Evolutionary conservation across 2,329 filamentous ascomycete genomes (phyloP), one percentile per base, ranked within the genome.

Genomic region (Reticulascus tulasneorum): DNA sequence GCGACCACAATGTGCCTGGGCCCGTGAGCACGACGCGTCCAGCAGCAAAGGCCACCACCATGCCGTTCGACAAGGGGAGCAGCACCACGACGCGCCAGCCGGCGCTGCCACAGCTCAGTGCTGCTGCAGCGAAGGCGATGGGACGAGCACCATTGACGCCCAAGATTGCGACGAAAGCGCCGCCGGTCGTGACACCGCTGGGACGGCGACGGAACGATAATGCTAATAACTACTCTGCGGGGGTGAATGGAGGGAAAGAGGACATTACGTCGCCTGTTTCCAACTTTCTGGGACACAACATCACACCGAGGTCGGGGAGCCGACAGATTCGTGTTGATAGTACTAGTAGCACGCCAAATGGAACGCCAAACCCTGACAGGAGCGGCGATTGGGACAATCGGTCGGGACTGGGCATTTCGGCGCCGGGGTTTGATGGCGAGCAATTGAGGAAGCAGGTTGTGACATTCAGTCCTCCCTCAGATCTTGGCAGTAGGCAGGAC

Each of bases 241-340:
- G 33, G 34, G 48, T 40, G 25, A 29, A 41, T 18, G 29, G 45
- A 15, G 50, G 52, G 11, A 54, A 55, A 40, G 77, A 83, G 33
- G 72, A 77, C 42, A 54, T 69, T 46, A 59, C 70, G 28, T 71
- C 74, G 28, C 69, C 78, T 8, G 64, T 71, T 20, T 66, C 72
- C 32, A 54, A 74, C 33, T 62, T 88, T 28, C 78, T 60, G 59
- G 27, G 20, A 34, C 74, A 64, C 56, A 89, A 86, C 56, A 67
- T 89, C 54, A 94, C 89, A 4, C 86, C 88, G 33, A 79, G 89
- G 47, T 88, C 88, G 8, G 84, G 83, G 8, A 70, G 79, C 31
- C 75, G 89, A 44, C 86, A 79, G 56, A 80, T 69, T 48, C 80
- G 87, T 47, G 75, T 81, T 38, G 80, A 86, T 55, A 88, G 83